Evolutionary conservation across 495 filamentous ascomycete genomes (phyloP), one percentile per base, ranked within the genome.

Genomic region (Symbiotaphrina buchneri): DNA sequence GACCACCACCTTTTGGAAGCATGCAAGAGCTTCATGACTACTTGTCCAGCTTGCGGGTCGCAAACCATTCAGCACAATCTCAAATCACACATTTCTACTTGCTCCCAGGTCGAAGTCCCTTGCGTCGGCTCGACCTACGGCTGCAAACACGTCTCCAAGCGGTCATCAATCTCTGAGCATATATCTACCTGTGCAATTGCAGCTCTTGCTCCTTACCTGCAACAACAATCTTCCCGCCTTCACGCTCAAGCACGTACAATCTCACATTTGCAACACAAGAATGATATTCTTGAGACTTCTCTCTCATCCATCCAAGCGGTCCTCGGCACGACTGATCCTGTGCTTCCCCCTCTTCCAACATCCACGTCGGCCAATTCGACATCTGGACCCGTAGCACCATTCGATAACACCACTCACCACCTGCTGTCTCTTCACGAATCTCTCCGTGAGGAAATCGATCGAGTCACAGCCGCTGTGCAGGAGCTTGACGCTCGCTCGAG

Each of bases 341-440:
- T 39, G 13, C 32, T 32, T 31, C 40, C 24, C 40, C 46, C 6
- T 32, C 44, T 10, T 33, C 43, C 11, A 21, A 16, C 10, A 30
- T 22, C 14, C 10, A 26, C 27, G 24, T 7, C 18, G 36, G 15
- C 6, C 15, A 10, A 34, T 13, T 14, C 6, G 29, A 11, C 25
- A 6, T 8, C 22, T 13, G 7, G 28, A 16, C 13, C 21, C 17
- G 25, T 6, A 1, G 38, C 41, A 13, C 45, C 47, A 3, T 49
- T 56, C 28, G 56, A 59, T 38, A 48, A 52, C 3, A 43, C 56
- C 17, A 54, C 62, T 2, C 62, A 68, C 18, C 71, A 74, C 38
- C 55, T 79, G 0, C 58, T 78, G 11, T 67, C 63, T 5, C 62
- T 75, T 15, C 71, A 75, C 34, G 72, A 78, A 35, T 68, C 67